Percentiles rank a stretch among this genome's conserved stretches.
phyloP scores from a whole-genome alignment of 192 early-diverging fungal genomes.

The Coemansia sp. region DNA sequence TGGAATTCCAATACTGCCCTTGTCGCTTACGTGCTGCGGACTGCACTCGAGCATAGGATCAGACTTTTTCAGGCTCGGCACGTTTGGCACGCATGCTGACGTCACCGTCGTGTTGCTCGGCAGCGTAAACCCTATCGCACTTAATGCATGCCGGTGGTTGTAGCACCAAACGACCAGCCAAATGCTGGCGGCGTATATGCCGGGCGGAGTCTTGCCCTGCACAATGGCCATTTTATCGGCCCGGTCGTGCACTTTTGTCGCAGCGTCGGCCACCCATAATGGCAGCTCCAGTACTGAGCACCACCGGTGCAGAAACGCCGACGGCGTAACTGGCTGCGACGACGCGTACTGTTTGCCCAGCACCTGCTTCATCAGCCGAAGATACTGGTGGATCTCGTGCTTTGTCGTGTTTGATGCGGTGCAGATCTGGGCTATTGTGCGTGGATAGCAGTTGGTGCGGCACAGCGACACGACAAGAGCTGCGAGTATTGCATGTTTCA shows the following conservation, averaged over 20 bases:
- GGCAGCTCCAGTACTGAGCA: slow-evolving; percentile 60
- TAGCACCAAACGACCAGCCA: slow-evolving; percentile 62
- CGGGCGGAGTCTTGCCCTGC: slow-evolving; percentile 65
- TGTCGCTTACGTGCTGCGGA: slow-evolving; percentile 59
- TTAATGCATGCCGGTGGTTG: slow-evolving; percentile 50
- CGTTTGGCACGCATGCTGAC: slow-evolving; percentile 29
- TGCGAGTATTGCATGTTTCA: slow-evolving; percentile 62
- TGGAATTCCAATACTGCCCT: slow-evolving; percentile 61
- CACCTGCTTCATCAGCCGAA: slow-evolving; percentile 62
- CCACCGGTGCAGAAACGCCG: slow-evolving; percentile 56
- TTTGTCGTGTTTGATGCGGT: slow-evolving; percentile 60
- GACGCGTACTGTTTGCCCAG: slow-evolving; percentile 50
- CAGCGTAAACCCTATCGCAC: slow-evolving; percentile 6
- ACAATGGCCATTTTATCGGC: slow-evolving; percentile 61
- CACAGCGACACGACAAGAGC: slow-evolving; percentile 64
- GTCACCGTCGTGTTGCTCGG: slow-evolving; percentile 23
- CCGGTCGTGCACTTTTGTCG: slow-evolving; percentile 57
- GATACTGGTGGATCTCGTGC: slow-evolving; percentile 64
- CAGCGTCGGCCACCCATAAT: slow-evolving; percentile 53
- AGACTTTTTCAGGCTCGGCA: slow-evolving; percentile 20
- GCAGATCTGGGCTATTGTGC: slow-evolving; percentile 66
- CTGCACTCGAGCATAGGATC: slow-evolving; percentile 42
- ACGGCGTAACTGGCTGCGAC: slow-evolving; percentile 51
- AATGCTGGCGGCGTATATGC: slow-evolving; percentile 63
- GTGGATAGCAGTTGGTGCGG: slow-evolving; percentile 57